Evolutionary conservation across 176 grass and related monocot genomes (phyloP), one percentile per base, ranked within the genome.

Genomic region (Secale cereale): DNA sequence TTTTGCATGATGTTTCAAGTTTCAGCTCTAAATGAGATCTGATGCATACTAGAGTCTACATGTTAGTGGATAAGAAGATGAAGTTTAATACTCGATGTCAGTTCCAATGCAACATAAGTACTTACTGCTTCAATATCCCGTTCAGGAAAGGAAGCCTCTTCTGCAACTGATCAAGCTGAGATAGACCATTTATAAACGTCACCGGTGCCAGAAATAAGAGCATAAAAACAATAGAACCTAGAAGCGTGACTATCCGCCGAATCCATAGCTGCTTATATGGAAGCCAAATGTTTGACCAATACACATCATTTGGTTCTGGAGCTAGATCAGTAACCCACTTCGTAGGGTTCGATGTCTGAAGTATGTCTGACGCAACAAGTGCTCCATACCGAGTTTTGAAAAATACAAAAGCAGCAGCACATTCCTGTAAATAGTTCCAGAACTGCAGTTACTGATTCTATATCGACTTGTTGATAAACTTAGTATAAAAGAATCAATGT

Each of bases 231-330:
- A 94, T 77, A 82, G 86, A 86, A 76, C 87, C 87, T 32, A 99
- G 52, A 43, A 99, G 86, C 41, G 90, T 99, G 74, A 59, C 71
- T 73, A 96, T 97, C 48, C 86, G 88, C 20, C 97, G 97, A 70
- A 94, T 72, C 97, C 97, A 99, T 26, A 99, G 87, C 86, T 96
- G 90, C 43, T 76, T 86, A 78, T 88, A 91, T 11, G 94, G 94
- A 50, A 97, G 72, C 97, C 97, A 99, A 85, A 97, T 86, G 83
- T 99, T 99, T 56, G 97, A 96, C 97, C 97, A 99, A 76, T 99
- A 99, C 31, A 99, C 79, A 57, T 99, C 97, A 82, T 94, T 79
- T 56, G 97, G 94, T 85, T 95, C 97, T 70, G 97, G 97, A 91
- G 97, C 94, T 79, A 86, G 80, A 82, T 94, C 61, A 50, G 77